A percentile compares a stretch with the other conserved stretches of the same genome.
phyloP scores from a whole-genome alignment of 495 filamentous ascomycete genomes.

The Neurospora sp. region DNA sequence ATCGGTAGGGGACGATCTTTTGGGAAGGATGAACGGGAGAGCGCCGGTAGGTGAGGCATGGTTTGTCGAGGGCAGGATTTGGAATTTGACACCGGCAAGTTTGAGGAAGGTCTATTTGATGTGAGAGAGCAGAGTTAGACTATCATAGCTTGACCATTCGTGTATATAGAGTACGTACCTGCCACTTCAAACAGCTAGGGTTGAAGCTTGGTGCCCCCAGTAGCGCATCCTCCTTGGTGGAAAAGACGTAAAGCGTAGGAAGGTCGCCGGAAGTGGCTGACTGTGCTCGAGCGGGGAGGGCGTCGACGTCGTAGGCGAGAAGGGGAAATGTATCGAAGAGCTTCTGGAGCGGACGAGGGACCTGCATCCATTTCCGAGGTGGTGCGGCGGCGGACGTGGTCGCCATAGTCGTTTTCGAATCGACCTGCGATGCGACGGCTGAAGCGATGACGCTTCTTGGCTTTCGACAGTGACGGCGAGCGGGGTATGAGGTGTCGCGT shows the following conservation, averaged over 20 bases:
- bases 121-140: not conserved
- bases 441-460: not conserved
- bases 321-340: conserved; percentile 83
- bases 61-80: conserved; percentile 68
- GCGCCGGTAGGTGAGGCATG: conserved; percentile 84
- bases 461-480: not conserved
- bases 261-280: conserved; percentile 34
- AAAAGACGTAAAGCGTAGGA: conserved; percentile 69
- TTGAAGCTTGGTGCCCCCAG: conserved; percentile 71
- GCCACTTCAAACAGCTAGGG: conserved; percentile 91
- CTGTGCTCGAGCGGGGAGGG: conserved; percentile 58
- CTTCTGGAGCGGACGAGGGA: conserved; percentile 66
- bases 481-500: not conserved
- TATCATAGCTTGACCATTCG: not conserved
- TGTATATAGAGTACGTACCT: conserved; percentile 46
- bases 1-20: conserved; percentile 15
- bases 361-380: conserved; percentile 21
- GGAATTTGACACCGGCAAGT: conserved; percentile 60
- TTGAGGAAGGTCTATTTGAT: conserved; percentile 66
- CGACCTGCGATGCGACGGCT: not conserved
- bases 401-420: not conserved
- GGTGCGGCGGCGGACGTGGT: conserved; percentile 1
- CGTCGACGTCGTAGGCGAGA: conserved; percentile 62
- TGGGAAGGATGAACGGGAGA: conserved; percentile 77
- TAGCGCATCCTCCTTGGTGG: conserved; percentile 51